Evolutionary conservation across 75 land plant genomes (phyloP).

Genomic region (Picea sitchensis): DNA sequence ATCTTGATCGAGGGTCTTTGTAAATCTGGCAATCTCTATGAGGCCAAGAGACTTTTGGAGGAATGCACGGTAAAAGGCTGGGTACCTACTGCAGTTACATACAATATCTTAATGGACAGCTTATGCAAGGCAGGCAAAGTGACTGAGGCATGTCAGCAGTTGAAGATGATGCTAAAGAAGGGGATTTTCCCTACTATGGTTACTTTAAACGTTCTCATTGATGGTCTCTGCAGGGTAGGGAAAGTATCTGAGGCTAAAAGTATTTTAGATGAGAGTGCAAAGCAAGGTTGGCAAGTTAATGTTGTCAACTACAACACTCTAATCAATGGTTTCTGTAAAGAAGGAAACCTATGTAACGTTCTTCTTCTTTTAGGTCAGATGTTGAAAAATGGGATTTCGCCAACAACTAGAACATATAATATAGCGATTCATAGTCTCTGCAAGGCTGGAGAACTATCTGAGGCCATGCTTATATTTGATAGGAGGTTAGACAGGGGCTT

Average conservation of each 20-base stretch:
- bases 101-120: conserved; percentile 15
- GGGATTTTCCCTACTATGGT: conserved; percentile 2
- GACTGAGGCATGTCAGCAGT: conserved; percentile 4
- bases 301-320: conserved; percentile 19
- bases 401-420: conserved; percentile 16
- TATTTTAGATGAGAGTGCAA: conserved; percentile 10
- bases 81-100: conserved; percentile 17
- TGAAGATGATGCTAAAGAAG: conserved; percentile 3
- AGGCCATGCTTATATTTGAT: conserved; percentile 10
- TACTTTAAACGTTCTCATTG: conserved; percentile 18
- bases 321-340: conserved; percentile 15
- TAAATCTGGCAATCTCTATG: conserved; percentile 1
- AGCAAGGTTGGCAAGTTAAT: conserved; percentile 6
- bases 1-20: conserved; percentile 22
- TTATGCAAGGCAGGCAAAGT: conserved; percentile 17
- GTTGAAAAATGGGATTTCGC: conserved; percentile 15
- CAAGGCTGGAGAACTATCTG: conserved; percentile 10
- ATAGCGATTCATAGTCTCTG: conserved; percentile 18
- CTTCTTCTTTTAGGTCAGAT: conserved; percentile 5
- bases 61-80: conserved; percentile 10
- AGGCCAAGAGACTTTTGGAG: conserved; percentile 9
- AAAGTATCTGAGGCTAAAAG: conserved; percentile 10
- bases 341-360: conserved; percentile 2
- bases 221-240: conserved; percentile 10
- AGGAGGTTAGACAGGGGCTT: neutral